These are phyloP conservation scores for Fusarium fracticaudum DNA, from an alignment of 2,329 filamentous ascomycete species.

Conservation along the genomic window DNA sequence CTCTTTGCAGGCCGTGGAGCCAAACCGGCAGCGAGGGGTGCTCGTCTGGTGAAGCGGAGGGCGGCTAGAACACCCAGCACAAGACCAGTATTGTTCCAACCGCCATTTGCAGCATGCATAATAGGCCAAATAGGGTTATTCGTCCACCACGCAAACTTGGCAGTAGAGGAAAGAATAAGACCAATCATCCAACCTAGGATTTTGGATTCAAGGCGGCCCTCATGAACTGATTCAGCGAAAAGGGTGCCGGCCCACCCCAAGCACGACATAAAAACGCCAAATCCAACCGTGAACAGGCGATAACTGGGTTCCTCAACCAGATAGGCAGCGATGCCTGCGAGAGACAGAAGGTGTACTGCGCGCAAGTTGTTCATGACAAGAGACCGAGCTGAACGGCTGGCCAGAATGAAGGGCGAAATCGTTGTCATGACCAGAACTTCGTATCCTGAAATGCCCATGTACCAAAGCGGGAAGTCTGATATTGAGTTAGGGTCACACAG, in stretches of 20 bases:
- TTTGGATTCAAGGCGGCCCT: conserved; percentile 80
- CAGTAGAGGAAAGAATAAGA: conserved; percentile 83
- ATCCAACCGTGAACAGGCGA: conserved; percentile 83
- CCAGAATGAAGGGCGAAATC: conserved; percentile 81
- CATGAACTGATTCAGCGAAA: conserved; percentile 79
- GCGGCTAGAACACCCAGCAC: conserved; percentile 79
- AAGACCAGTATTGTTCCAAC: conserved; percentile 88
- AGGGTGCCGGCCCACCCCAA: conserved; percentile 86
- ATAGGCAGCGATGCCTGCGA: conserved; percentile 83
- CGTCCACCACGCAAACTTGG: conserved; percentile 92
- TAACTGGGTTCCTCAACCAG: conserved; percentile 75
- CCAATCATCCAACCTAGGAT: conserved; percentile 84
- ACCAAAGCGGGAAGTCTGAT: conserved; percentile 92
- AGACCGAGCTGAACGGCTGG: conserved; percentile 73
- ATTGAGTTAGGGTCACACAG: conserved; percentile 23
- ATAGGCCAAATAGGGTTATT: conserved; percentile 98
- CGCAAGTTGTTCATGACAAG: conserved; percentile 75
- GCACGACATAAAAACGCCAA: conserved; percentile 82
- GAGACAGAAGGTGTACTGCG: conserved; percentile 77
- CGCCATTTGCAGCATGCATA: conserved; percentile 88
- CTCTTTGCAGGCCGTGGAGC: conserved; percentile 54
- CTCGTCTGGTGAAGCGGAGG: conserved; percentile 76
- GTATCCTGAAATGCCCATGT: conserved; percentile 98
- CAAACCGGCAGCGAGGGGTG: conserved; percentile 58
- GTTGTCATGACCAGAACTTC: conserved; percentile 89